A percentile compares a stretch with the other conserved stretches of the same genome.
Evolutionary conservation across 495 filamentous ascomycete species (phyloP).

Genomic region (Podospora appendiculata): DNA sequence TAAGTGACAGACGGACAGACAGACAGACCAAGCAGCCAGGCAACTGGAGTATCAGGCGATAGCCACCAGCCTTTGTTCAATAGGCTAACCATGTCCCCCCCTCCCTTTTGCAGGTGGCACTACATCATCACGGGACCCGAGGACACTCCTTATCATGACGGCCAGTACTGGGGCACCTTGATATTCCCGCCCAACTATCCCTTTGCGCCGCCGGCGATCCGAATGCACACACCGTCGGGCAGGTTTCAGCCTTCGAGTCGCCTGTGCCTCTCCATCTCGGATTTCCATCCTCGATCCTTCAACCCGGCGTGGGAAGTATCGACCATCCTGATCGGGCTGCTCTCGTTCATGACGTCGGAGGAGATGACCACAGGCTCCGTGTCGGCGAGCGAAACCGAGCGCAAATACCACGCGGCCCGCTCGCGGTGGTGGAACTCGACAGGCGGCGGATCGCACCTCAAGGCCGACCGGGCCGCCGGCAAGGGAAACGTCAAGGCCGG

Average conservation of each 20-base stretch:
- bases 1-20: conserved; percentile 25
- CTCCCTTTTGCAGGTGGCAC: conserved; percentile 65
- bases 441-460: conserved; percentile 73
- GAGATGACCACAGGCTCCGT: conserved; percentile 97
- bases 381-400: conserved; percentile 68
- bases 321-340: conserved; percentile 88
- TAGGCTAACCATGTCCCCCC: neutral
- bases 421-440: conserved; percentile 97
- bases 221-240: conserved; percentile 96
- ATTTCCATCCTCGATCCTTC: conserved; percentile 96
- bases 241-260: conserved; percentile 89
- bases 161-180: conserved; percentile 97
- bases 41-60: too few relatives aligned
- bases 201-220: conserved; percentile 93
- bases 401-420: conserved; percentile 66
- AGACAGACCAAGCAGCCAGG: too few relatives aligned
- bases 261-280: conserved; percentile 88
- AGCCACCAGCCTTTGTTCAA: too few relatives aligned
- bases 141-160: conserved; percentile 84
- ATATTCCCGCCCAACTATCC: conserved; percentile 95
- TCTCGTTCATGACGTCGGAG: conserved; percentile 97
- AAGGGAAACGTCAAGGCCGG: conserved; percentile 59
- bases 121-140: conserved; percentile 97
- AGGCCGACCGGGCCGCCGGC: conserved; percentile 22
- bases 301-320: conserved; percentile 99